Conservation (phyloP, 805 yeast species). For the Teunomyces atbi region DNA sequence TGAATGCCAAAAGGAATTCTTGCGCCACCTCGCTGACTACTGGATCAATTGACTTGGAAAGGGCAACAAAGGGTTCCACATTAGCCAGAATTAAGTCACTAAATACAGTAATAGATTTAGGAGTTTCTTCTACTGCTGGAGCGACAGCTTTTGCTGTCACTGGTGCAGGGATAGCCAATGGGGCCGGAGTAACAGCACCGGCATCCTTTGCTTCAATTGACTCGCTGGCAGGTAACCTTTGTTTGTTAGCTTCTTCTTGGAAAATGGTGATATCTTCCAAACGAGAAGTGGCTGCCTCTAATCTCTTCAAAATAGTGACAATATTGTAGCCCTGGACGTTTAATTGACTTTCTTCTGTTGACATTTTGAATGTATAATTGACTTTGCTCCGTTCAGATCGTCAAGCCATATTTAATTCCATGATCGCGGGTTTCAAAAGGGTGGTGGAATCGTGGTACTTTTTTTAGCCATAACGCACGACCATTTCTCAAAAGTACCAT, state of each 20-base stretch:
- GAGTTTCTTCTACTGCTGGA: slow-evolving; percentile 21
- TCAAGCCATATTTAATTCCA: not conserved
- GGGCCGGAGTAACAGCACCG: slow-evolving; percentile 3
- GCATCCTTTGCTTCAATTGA: not conserved
- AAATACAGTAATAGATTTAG: slow-evolving; percentile 52
- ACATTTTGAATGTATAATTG: slow-evolving; percentile 15
- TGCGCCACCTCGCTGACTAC: slow-evolving; percentile 56
- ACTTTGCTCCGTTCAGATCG: not conserved
- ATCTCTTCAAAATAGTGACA: slow-evolving; percentile 66
- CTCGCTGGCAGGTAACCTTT: not conserved
- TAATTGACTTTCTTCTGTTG: slow-evolving; percentile 44
- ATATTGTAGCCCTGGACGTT: slow-evolving; percentile 82
- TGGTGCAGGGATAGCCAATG: slow-evolving; percentile 15
- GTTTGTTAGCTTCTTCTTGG: slow-evolving; percentile 57
- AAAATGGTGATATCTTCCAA: slow-evolving; percentile 83
- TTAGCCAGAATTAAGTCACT: slow-evolving; percentile 50
- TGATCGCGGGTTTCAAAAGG: not conserved
- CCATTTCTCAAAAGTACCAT: not conserved
- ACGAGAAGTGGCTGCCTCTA: slow-evolving; percentile 92
- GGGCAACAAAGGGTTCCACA: slow-evolving; percentile 58
- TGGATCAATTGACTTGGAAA: slow-evolving; percentile 55
- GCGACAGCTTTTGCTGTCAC: slow-evolving; percentile 7
- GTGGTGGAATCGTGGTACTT: not conserved
- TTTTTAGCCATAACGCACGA: not conserved
- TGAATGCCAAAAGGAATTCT: slow-evolving; percentile 51